Evolutionary conservation across 176 grass and related monocot genomes (phyloP), one percentile per base, ranked within the genome.

Genomic region (Musa acuminata): DNA sequence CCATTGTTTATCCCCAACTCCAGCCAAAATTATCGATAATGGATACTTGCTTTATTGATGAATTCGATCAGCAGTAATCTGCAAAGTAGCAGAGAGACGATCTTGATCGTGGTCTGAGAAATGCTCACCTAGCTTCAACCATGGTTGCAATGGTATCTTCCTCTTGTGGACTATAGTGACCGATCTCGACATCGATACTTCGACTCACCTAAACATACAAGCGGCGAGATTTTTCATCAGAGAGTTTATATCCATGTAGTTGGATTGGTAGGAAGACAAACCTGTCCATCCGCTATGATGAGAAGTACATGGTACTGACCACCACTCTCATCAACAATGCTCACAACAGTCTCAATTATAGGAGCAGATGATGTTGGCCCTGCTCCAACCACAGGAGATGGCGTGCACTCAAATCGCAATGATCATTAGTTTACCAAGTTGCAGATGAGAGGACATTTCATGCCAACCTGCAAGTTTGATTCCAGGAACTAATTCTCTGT

Each of bases 301-400:
- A 96, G 84, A 58, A 92, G 84, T 14, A 96, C 86, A 89, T 89
- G 92, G 71, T 92, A 96, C n/a, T 92, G 92, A 66, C 92, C 92
- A 75, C 87, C 86, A 69, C 84, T 91, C 24, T 79, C 83, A 72
- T 96, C 86, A n/a, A 92, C 92, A 82, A 92, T 96, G 11, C 84
- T 80, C 55, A 84, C 87, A 53, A 84, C 87, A 58, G 83, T 87
- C 78, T 96, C 89, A 55, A 92, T 96, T 68, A 96, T 85, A 72
- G 89, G 87, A 20, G 89, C 89, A 82, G 89, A 92, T 12, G 89
- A 96, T 81, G 89, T 89, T 53, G 92, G 89, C 2, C 87, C 92
- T 96, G 75, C 81, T 55, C 49, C 71, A 59, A 1, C 2, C 22
- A 22, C 22, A 22, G 22, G 16, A n/a, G 1, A 60, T 20, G 13